These are phyloP conservation scores for Monosporascus sp. DNA, from an alignment of 2,329 filamentous ascomycete genomes.

Conservation along the genomic window DNA sequence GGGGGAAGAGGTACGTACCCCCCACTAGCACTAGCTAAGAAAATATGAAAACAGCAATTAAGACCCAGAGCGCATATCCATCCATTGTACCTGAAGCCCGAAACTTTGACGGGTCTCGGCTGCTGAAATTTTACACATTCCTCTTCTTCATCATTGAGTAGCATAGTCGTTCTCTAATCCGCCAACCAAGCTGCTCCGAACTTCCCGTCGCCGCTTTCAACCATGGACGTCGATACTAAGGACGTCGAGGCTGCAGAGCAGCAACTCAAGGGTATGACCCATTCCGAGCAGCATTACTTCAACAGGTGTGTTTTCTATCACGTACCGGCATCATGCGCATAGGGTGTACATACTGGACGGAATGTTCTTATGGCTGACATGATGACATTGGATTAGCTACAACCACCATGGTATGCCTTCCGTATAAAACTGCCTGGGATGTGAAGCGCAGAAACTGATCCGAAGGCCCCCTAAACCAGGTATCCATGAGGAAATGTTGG, in stretches of 20 bases:
- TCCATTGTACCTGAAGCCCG: too few relatives aligned
- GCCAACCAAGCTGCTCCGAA: neutral
- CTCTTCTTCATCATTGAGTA: neutral
- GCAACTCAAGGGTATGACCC: constrained; percentile 69
- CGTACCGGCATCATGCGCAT: too few relatives aligned
- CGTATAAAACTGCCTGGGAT: constrained; percentile 19
- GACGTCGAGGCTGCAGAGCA: constrained; percentile 57
- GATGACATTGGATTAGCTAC: constrained; percentile 56
- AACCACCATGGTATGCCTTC: constrained; percentile 82
- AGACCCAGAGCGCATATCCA: too few relatives aligned
- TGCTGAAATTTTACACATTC: constrained; percentile 3
- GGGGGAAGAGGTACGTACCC: neutral
- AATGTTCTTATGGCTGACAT: constrained; percentile 6
- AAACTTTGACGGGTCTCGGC: too few relatives aligned
- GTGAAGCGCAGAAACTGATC: constrained; percentile 20
- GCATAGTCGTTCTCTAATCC: constrained; percentile 3
- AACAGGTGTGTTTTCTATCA: constrained; percentile 64
- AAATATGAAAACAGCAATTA: too few relatives aligned
- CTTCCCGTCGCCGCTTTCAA: neutral
- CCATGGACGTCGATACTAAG: constrained; percentile 41
- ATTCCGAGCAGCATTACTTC: constrained; percentile 98
- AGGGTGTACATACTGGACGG: neutral
- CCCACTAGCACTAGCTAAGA: too few relatives aligned
- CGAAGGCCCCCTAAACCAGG: constrained; percentile 42
- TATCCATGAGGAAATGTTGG: constrained; percentile 98